Evolutionary conservation across 192 early-diverging fungal genomes (phyloP).

Genomic region (Coemansia asiatica): DNA sequence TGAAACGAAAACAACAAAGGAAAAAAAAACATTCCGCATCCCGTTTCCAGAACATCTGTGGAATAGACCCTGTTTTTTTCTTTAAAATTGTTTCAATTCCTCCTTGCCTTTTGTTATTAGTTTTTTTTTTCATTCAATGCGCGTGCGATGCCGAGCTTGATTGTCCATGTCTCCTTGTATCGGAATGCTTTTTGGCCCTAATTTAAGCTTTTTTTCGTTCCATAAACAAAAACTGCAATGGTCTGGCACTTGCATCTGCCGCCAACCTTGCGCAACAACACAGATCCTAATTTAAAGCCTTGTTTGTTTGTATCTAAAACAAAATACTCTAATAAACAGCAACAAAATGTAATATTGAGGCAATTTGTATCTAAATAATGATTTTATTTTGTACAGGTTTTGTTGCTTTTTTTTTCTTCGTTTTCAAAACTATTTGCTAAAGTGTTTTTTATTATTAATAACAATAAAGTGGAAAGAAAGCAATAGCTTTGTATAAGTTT

Average conservation of each 20-base stretch:
- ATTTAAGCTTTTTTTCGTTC: too few relatives aligned
- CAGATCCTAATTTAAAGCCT: too few relatives aligned
- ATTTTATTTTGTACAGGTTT: neutral
- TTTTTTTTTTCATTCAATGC: neutral
- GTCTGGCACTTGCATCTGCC: too few relatives aligned
- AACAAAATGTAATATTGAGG: too few relatives aligned
- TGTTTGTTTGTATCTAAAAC: too few relatives aligned
- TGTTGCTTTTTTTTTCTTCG: neutral
- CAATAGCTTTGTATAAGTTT: too few relatives aligned
- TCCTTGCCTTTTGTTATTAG: too few relatives aligned
- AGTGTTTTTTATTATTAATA: too few relatives aligned
- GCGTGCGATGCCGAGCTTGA: neutral
- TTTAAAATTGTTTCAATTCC: neutral
- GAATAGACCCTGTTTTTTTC: neutral
- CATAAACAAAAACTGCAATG: too few relatives aligned
- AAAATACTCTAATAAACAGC: neutral
- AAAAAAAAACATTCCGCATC: neutral
- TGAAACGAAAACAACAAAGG: neutral
- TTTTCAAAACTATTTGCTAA: too few relatives aligned
- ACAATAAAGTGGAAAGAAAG: too few relatives aligned
- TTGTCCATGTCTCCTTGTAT: neutral
- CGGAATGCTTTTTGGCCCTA: neutral
- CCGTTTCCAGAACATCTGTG: neutral
- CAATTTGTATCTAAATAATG: neutral
- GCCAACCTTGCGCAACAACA: too few relatives aligned